These are phyloP conservation scores for Suillus subluteus DNA, from an alignment of 768 basidiomycete species.

Conservation along the genomic window DNA sequence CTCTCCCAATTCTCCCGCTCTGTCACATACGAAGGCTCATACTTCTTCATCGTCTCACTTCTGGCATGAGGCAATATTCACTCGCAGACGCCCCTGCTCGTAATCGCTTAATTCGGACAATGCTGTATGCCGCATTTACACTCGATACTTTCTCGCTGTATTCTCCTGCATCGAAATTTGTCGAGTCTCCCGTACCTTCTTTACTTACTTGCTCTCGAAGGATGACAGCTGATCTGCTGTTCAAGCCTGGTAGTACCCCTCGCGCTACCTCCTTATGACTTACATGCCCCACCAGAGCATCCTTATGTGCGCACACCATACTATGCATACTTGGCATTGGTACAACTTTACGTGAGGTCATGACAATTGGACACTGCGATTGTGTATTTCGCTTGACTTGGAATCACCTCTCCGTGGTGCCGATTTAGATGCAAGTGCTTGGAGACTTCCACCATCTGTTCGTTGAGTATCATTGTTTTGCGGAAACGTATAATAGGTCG, in stretches of 20 bases:
- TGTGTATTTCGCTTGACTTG: not conserved
- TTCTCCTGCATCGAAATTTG: too few relatives aligned
- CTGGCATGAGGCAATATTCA: not conserved
- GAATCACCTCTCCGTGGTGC: not conserved
- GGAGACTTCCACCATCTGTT: not conserved
- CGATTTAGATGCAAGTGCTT: not conserved
- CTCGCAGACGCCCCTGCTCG: not conserved
- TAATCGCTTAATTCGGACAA: too few relatives aligned
- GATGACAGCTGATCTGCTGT: too few relatives aligned
- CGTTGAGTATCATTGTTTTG: not conserved
- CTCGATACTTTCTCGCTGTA: not conserved
- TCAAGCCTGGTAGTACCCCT: too few relatives aligned
- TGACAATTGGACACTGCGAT: slow-evolving; percentile 25
- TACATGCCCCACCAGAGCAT: slow-evolving; percentile 1
- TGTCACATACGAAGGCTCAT: not conserved
- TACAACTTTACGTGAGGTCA: slow-evolving; percentile 28
- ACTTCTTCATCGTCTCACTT: not conserved
- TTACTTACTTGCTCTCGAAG: too few relatives aligned
- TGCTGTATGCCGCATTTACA: not conserved
- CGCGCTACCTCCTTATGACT: too few relatives aligned
- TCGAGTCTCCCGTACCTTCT: too few relatives aligned
- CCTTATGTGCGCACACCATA: slow-evolving; percentile 19
- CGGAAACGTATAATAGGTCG: not conserved
- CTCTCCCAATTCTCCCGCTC: not conserved
- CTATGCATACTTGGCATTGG: slow-evolving; percentile 24